Percentiles rank a stretch among this genome's conserved stretches.
phyloP scores from a whole-genome alignment of 2,329 filamentous ascomycete genomes.

The Trichocomaceae sp. region DNA sequence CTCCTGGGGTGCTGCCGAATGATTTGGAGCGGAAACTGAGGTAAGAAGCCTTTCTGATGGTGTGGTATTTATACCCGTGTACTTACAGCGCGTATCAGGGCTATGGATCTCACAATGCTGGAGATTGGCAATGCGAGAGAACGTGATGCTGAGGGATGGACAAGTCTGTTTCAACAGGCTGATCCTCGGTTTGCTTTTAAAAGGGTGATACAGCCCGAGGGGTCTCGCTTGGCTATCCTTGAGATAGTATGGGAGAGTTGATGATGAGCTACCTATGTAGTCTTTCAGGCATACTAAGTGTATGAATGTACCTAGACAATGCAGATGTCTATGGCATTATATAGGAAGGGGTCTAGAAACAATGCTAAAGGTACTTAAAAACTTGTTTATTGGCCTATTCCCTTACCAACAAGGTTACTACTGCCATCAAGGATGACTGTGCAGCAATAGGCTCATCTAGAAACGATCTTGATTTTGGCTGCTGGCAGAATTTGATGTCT shows the following conservation, averaged over 20 bases:
- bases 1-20: slow-evolving; percentile 1
- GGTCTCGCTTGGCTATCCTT: slow-evolving; percentile 1
- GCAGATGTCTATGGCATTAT: too few relatives aligned
- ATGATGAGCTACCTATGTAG: not conserved
- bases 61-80: too few relatives aligned
- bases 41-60: not conserved
- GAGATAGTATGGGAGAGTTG: slow-evolving; percentile 3
- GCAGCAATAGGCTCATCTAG: too few relatives aligned
- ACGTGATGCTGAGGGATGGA: slow-evolving; percentile 2
- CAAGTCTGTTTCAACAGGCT: not conserved
- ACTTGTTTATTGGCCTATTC: too few relatives aligned
- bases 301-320: too few relatives aligned
- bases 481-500: too few relatives aligned
- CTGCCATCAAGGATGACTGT: not conserved
- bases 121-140: slow-evolving; percentile 6
- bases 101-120: slow-evolving; percentile 7
- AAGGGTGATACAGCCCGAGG: slow-evolving; percentile 1
- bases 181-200: slow-evolving; percentile 5
- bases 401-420: not conserved
- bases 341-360: too few relatives aligned
- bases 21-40: slow-evolving; percentile 2
- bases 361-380: too few relatives aligned
- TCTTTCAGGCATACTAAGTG: too few relatives aligned
- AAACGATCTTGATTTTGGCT: too few relatives aligned
- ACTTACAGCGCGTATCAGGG: not conserved